These are phyloP conservation scores for Podospora comata DNA, from an alignment of 495 filamentous ascomycete genomes.

Conservation along the genomic window DNA sequence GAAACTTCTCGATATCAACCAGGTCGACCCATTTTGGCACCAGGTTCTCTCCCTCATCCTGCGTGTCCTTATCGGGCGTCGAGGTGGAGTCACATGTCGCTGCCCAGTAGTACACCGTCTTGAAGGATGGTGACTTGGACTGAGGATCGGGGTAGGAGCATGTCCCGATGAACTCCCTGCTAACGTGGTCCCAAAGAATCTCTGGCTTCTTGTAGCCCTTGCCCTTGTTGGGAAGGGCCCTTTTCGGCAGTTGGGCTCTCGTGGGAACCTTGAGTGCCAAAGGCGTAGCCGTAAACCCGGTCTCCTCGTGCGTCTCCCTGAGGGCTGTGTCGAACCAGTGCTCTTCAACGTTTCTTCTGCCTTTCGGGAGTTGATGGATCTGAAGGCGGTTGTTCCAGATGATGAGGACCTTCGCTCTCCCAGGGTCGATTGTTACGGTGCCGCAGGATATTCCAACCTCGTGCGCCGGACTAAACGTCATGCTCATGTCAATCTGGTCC, in stretches of 20 bases:
- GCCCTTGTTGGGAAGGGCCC: conserved; percentile 2
- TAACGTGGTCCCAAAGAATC: conserved; percentile 27
- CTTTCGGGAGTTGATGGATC: conserved; percentile 48
- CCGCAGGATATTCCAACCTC: conserved; percentile 45
- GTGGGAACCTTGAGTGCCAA: conserved; percentile 39
- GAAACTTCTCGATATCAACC: conserved; percentile 19
- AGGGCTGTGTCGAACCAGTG: conserved; percentile 39
- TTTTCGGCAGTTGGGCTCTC: conserved; percentile 28
- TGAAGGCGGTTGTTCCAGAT: conserved; percentile 44
- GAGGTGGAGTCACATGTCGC: conserved; percentile 31
- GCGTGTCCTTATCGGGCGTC: conserved; percentile 21
- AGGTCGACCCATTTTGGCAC: conserved; percentile 28
- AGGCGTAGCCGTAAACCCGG: conserved; percentile 38
- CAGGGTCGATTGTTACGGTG: conserved; percentile 43
- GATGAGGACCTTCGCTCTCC: conserved; percentile 35
- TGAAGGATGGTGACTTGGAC: conserved; percentile 26
- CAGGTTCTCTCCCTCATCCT: conserved; percentile 33
- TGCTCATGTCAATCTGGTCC: conserved; percentile 29
- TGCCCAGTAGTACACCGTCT: conserved; percentile 33
- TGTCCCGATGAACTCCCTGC: conserved; percentile 30
- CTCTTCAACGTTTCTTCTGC: conserved; percentile 46
- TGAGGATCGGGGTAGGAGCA: conserved; percentile 34
- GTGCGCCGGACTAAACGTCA: conserved; percentile 36
- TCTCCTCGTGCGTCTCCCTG: conserved; percentile 48
- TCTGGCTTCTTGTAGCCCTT: conserved; percentile 20